These are phyloP conservation scores for Pseudogymnoascus pannorum DNA, from an alignment of 2,329 filamentous ascomycete species.

Conservation along the genomic window DNA sequence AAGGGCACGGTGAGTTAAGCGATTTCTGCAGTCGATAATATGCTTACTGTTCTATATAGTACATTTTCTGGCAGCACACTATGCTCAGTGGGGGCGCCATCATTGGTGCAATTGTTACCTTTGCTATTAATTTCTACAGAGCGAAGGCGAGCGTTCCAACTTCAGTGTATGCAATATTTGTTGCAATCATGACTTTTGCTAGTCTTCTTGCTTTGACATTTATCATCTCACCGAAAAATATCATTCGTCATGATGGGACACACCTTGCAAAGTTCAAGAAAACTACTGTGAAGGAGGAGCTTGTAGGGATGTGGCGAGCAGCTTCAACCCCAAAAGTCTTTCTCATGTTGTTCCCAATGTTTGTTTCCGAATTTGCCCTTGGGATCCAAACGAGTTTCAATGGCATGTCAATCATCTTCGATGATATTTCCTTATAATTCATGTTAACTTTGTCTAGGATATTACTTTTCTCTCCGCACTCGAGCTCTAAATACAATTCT, in stretches of 20 bases:
- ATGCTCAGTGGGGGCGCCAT: conserved; percentile 13
- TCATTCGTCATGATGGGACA: conserved; percentile 17
- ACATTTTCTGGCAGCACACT: not conserved
- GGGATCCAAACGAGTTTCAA: conserved; percentile 14
- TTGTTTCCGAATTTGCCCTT: conserved; percentile 15
- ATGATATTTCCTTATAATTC: not conserved
- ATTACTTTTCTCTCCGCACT: conserved; percentile 18
- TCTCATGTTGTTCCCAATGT: conserved; percentile 17
- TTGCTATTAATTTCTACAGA: conserved; percentile 10
- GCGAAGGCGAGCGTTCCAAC: conserved; percentile 12
- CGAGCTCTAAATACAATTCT: conserved; percentile 16
- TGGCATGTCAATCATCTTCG: not conserved
- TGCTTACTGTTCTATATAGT: conserved; percentile 11
- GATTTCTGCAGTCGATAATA: not conserved
- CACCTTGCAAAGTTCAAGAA: conserved; percentile 16
- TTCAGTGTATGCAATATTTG: conserved; percentile 16
- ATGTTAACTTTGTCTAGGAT: not conserved
- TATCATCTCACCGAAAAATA: conserved; percentile 20
- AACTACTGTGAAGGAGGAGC: conserved; percentile 13
- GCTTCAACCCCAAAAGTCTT: conserved; percentile 14
- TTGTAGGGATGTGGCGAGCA: conserved; percentile 11
- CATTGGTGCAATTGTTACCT: conserved; percentile 15
- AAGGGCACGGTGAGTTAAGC: conserved; percentile 12
- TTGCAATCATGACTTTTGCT: conserved; percentile 15
- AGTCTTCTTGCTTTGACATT: conserved; percentile 16